Base-by-base conservation (phyloP, 2,329 filamentous ascomycete species). In the Cladosporium sp. region DNA sequence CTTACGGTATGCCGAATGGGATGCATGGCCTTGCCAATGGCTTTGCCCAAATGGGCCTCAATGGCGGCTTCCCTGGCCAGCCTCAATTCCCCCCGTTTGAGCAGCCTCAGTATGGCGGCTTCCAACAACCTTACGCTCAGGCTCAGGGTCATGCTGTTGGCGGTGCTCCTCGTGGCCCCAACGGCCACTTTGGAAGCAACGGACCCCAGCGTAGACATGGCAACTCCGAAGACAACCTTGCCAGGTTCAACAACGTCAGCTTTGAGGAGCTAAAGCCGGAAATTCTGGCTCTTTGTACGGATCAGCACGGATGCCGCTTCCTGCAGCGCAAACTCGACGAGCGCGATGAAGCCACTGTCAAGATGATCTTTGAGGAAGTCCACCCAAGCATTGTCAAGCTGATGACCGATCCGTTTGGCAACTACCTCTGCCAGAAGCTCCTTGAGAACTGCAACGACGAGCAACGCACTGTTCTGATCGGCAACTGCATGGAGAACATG, bases 391-490 rank as follows among this genome's bases (percentile, higher is more conserved):
- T 98, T 60, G 85, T 95, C 56, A 93, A 98, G 74, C 78, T 98
- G 57, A 98, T 98, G 93, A 96, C 90, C 53, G 92, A 98, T 71
- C 90, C 54, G 90, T 98, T 98, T 69, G 93, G 93, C 68, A 98
- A 98, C 76, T 98, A 98, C 71, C 83, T 98, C 59, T 97, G 92
- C 77, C 93, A 98, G 77, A 98, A 97, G 79, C 77, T 98, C 55
- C 80, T 98, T 27, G 93, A 98, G 72, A 95, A 85, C 69, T 92
- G 89, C 72, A 94, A 88, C 66, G 88, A 97, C 64, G 88, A 95
- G 46, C 92, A 98, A 75, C 89, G 93, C 58, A 97, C 92, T 48
- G 82, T 84, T 38, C 80, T 98, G 55, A 94, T 98, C 61, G 84
- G 91, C 69, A 95, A 95, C 61, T 90, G 93, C 35, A 83, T 89